A percentile compares a stretch with the other conserved stretches of the same genome.
phyloP scores from a whole-genome alignment of 805 yeast genomes.

The Crinitomyces ghanaensis region DNA sequence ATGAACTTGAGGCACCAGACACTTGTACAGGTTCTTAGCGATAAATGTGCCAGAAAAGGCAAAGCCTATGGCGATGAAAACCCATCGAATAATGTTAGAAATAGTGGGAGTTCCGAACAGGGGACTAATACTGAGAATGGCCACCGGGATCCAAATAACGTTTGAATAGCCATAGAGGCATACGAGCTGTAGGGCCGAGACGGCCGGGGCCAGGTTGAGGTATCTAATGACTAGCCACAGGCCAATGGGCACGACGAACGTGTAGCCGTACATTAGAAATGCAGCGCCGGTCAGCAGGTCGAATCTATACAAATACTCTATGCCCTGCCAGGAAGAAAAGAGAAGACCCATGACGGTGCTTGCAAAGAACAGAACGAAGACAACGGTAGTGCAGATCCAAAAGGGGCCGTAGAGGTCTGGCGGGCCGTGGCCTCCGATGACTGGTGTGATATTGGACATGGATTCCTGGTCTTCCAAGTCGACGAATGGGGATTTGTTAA shows the following conservation, averaged over 20 bases:
- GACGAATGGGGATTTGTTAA: conserved; percentile 17
- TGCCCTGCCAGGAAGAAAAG: conserved; percentile 34
- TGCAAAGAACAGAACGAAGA: conserved; percentile 62
- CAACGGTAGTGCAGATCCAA: conserved; percentile 81
- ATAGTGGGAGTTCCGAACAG: conserved; percentile 31
- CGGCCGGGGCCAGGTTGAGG: conserved; percentile 38
- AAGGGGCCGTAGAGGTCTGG: conserved; percentile 80
- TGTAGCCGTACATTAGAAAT: conserved; percentile 64
- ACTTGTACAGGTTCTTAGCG: conserved; percentile 35
- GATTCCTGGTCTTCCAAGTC: conserved; percentile 12
- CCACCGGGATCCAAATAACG: conserved; percentile 76
- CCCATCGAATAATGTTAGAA: conserved; percentile 47
- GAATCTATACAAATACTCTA: conserved; percentile 47
- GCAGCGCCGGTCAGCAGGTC: conserved; percentile 57
- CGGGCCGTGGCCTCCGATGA: conserved; percentile 28
- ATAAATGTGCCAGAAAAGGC: conserved; percentile 45
- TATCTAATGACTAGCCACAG: conserved; percentile 44
- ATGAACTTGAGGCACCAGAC: conserved; percentile 21
- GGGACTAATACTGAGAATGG: conserved; percentile 47
- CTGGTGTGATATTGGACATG: conserved; percentile 21
- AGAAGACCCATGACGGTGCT: conserved; percentile 57
- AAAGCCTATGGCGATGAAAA: conserved; percentile 48
- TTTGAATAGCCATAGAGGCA: conserved; percentile 81
- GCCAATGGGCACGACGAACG: conserved; percentile 48
- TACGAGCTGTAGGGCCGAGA: conserved; percentile 42